These are phyloP conservation scores for Calocybe cyanea DNA, from an alignment of 768 basidiomycete genomes.

Conservation along the genomic window DNA sequence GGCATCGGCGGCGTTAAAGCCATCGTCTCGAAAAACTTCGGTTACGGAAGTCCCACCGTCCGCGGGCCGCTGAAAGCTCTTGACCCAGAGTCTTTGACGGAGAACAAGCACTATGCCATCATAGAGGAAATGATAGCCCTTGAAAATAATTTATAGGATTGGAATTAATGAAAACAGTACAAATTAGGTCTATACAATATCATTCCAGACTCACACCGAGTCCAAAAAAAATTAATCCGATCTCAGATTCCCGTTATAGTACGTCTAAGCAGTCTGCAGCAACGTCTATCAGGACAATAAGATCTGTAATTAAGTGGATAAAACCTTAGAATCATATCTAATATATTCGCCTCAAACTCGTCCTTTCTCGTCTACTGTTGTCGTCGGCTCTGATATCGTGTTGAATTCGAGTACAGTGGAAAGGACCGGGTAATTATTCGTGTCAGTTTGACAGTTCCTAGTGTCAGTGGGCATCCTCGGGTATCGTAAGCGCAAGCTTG, in stretches of 20 bases:
- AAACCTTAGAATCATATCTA: neutral
- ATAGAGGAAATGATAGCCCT: conserved; percentile 42
- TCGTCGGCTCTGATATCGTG: conserved; percentile 4
- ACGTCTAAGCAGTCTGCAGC: too few species aligned
- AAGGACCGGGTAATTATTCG: conserved; percentile 14
- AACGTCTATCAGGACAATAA: too few species aligned
- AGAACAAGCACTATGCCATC: conserved; percentile 35
- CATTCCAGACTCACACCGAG: too few species aligned
- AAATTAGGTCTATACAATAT: too few species aligned
- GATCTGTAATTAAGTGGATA: neutral
- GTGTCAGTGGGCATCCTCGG: neutral
- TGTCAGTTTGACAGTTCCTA: conserved; percentile 1
- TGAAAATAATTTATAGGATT: conserved; percentile 36
- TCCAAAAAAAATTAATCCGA: too few species aligned
- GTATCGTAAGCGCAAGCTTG: conserved; percentile 13
- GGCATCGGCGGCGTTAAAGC: conserved; percentile 69
- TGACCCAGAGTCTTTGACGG: conserved; percentile 30
- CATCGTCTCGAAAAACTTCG: conserved; percentile 58
- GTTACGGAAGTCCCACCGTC: conserved; percentile 51
- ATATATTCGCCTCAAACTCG: too few species aligned
- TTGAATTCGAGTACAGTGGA: conserved; percentile 17
- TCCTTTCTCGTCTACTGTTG: neutral
- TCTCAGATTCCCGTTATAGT: too few species aligned
- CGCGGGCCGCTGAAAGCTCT: conserved; percentile 47
- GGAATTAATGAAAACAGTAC: neutral